A percentile compares a stretch with the other conserved stretches of the same genome.
Evolutionary conservation across 306 rosid genomes (phyloP).

Genomic region (Malus sylvestris): DNA sequence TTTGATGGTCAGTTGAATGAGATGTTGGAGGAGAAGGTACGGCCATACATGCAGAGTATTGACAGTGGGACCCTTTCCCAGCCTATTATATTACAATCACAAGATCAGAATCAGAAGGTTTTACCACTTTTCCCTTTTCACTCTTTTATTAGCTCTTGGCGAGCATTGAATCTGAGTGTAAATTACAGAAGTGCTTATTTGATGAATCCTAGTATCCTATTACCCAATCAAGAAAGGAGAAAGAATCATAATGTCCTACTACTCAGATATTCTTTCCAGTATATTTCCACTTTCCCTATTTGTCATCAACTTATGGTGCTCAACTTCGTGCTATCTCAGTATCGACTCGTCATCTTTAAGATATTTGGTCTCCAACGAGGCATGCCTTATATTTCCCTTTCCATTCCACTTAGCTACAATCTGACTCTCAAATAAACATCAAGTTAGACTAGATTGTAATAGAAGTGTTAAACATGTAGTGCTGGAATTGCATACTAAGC

Average conservation of each 20-base stretch:
- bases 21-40: slow-evolving; percentile 76
- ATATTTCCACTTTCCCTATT: background rate
- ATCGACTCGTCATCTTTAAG: background rate
- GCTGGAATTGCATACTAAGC: background rate
- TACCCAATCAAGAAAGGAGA: background rate
- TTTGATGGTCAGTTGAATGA: slow-evolving; percentile 57
- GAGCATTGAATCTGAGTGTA: background rate
- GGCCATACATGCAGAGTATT: slow-evolving; percentile 50
- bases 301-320: background rate
- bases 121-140: background rate
- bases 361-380: background rate
- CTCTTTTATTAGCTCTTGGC: background rate
- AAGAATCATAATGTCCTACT: background rate
- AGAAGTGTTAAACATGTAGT: background rate
- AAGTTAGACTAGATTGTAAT: background rate
- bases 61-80: slow-evolving; percentile 50
- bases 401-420: background rate
- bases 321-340: background rate
- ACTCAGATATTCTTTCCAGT: background rate
- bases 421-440: background rate
- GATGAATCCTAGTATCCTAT: background rate
- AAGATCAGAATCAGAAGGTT: slow-evolving; percentile 58
- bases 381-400: background rate
- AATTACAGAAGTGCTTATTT: background rate
- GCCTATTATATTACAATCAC: slow-evolving; percentile 57